phyloP scores from a whole-genome alignment of 140 eudicot species.

The Anethum foeniculum region DNA sequence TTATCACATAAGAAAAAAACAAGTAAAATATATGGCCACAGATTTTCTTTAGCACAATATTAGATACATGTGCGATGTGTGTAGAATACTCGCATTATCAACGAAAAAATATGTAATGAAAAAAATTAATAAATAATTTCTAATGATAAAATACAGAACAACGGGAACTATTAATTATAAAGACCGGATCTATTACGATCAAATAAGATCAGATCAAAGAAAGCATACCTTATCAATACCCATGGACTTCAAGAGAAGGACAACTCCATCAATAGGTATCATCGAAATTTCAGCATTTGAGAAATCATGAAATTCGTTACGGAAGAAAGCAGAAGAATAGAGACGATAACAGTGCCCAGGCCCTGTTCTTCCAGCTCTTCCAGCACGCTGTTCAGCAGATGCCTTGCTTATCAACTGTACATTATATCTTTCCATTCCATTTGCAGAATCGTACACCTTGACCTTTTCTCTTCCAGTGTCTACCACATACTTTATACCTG shows the following conservation, averaged over 20 bases:
- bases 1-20: neutral
- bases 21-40: neutral
- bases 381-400: constrained; percentile 90
- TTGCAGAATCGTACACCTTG: constrained; percentile 58
- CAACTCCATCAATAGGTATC: constrained; percentile 86
- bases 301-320: constrained; percentile 50
- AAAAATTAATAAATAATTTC: neutral
- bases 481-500: constrained; percentile 84
- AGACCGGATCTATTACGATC: neutral
- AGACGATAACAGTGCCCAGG: constrained; percentile 96
- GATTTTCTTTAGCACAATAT: neutral
- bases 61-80: neutral
- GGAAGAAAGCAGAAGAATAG: constrained; percentile 74
- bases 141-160: neutral
- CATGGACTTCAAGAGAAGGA: constrained; percentile 96
- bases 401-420: constrained; percentile 95
- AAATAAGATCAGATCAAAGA: neutral
- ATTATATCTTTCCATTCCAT: constrained; percentile 79
- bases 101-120: neutral
- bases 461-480: constrained; percentile 93
- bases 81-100: neutral
- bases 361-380: constrained; percentile 97
- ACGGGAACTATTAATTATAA: neutral
- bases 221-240: constrained; percentile 57
- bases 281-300: constrained; percentile 68